Percentiles rank a stretch among this genome's conserved stretches.
Evolutionary conservation across 2,329 filamentous ascomycete species (phyloP).

Genomic region (Ceratocystis smalleyi): DNA sequence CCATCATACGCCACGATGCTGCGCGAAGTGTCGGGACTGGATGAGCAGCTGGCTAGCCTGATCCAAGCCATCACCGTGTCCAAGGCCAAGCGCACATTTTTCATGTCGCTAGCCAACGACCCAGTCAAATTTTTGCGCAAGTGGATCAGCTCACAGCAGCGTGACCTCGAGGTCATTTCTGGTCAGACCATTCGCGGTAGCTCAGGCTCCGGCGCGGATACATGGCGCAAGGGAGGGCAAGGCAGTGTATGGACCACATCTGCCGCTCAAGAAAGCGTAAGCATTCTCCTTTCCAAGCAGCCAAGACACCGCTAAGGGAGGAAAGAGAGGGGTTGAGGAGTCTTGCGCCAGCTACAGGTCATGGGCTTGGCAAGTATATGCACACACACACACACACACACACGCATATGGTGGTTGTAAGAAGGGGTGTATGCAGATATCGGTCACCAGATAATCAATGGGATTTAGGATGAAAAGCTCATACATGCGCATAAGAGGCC

Average conservation of each 20-base stretch:
- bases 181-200: slow-evolving; percentile 60
- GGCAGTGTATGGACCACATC: slow-evolving; percentile 41
- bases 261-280: slow-evolving; percentile 48
- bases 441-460: neutral
- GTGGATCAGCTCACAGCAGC: slow-evolving; percentile 83
- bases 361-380: no score
- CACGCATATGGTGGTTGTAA: no score
- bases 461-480: neutral
- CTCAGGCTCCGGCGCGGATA: slow-evolving; percentile 31
- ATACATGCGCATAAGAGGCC: neutral
- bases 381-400: no score
- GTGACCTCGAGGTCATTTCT: slow-evolving; percentile 75
- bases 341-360: neutral
- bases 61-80: slow-evolving; percentile 70
- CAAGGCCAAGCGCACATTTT: slow-evolving; percentile 83
- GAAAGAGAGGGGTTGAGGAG: neutral
- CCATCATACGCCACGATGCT: slow-evolving; percentile 56
- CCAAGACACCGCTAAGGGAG: slow-evolving; percentile 19
- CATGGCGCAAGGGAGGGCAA: slow-evolving; percentile 50
- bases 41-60: slow-evolving; percentile 72
- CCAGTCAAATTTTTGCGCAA: slow-evolving; percentile 70
- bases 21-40: slow-evolving; percentile 58
- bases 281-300: slow-evolving; percentile 42
- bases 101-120: slow-evolving; percentile 61
- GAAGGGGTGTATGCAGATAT: no score